Percentiles rank a stretch among this genome's conserved stretches.
Evolutionary conservation across 257 asterid species (phyloP).

Genomic region (Jaltomata sinuosa): DNA sequence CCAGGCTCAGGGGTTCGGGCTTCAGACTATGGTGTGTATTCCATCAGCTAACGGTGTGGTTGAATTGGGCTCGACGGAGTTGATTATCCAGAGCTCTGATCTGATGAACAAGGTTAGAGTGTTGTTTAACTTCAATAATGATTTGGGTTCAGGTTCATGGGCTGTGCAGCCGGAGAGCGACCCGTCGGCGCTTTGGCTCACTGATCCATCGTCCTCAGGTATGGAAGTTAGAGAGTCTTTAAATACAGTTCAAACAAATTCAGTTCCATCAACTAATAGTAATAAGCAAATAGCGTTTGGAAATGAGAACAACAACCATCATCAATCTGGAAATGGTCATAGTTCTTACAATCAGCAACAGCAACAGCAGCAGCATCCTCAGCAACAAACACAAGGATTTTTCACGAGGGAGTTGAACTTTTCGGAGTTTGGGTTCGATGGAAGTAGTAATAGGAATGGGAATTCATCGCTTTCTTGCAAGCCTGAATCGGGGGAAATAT

Average conservation of each 20-base stretch:
- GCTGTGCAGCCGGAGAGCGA: constrained; percentile 20
- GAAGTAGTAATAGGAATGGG: not conserved
- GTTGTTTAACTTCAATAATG: constrained; percentile 15
- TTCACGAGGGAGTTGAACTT: constrained; percentile 8
- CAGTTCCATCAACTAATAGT: not conserved
- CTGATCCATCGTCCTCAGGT: constrained; percentile 8
- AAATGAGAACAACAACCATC: not conserved
- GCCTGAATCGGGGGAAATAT: constrained; percentile 15
- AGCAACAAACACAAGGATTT: not conserved
- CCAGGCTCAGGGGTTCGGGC: constrained; percentile 12
- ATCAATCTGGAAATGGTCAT: not conserved
- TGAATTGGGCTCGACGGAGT: constrained; percentile 25
- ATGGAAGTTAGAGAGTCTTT: not conserved
- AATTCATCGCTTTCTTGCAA: constrained; percentile 8
- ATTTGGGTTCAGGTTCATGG: constrained; percentile 13
- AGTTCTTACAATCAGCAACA: not conserved
- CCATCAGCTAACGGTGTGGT: constrained; percentile 22
- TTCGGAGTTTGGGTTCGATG: constrained; percentile 10
- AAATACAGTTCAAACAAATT: not conserved
- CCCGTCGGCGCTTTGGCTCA: constrained; percentile 21
- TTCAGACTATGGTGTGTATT: constrained; percentile 18
- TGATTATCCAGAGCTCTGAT: constrained; percentile 15
- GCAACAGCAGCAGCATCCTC: not conserved
- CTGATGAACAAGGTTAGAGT: constrained; percentile 17
- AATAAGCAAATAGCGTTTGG: constrained; percentile 3